phyloP scores from a whole-genome alignment of 2,329 filamentous ascomycete genomes.

The Myriosclerotinia curreyana region DNA sequence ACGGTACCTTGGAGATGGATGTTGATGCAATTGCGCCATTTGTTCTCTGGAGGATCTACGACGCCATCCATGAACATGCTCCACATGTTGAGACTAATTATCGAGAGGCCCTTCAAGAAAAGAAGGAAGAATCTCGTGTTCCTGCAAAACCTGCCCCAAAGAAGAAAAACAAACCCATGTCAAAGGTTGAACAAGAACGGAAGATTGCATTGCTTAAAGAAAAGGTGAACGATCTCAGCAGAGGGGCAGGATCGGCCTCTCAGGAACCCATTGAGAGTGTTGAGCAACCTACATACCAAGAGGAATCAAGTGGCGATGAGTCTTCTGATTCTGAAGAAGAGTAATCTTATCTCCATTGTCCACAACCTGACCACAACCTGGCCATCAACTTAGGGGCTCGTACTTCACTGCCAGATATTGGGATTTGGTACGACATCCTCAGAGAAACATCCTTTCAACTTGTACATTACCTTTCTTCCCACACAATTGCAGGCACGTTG shows the following conservation, averaged over 20 bases:
- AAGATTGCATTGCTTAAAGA: conserved; percentile 62
- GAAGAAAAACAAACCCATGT: conserved; percentile 73
- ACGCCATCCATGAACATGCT: conserved; percentile 49
- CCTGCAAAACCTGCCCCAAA: conserved; percentile 40
- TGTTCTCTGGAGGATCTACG: conserved; percentile 54
- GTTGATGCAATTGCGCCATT: conserved; percentile 57
- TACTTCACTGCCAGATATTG: not conserved
- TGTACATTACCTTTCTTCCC: conserved; percentile 29
- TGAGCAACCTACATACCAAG: conserved; percentile 36
- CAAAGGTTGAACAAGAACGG: conserved; percentile 66
- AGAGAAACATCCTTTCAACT: conserved; percentile 6
- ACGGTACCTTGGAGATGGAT: conserved; percentile 57
- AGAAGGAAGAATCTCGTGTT: conserved; percentile 37
- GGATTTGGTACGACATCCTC: not conserved
- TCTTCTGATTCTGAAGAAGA: conserved; percentile 53
- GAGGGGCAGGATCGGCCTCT: conserved; percentile 30
- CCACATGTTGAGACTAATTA: conserved; percentile 45
- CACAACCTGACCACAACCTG: not conserved
- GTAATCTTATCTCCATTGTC: conserved; percentile 25
- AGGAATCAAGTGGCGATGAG: conserved; percentile 53
- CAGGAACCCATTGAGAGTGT: conserved; percentile 44
- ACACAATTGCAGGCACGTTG: conserved; percentile 24
- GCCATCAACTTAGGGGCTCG: not conserved
- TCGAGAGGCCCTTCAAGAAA: conserved; percentile 26
- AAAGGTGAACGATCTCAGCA: conserved; percentile 50